Evolutionary conservation across 768 basidiomycete species (phyloP).

Genomic region (Bullera alba): DNA sequence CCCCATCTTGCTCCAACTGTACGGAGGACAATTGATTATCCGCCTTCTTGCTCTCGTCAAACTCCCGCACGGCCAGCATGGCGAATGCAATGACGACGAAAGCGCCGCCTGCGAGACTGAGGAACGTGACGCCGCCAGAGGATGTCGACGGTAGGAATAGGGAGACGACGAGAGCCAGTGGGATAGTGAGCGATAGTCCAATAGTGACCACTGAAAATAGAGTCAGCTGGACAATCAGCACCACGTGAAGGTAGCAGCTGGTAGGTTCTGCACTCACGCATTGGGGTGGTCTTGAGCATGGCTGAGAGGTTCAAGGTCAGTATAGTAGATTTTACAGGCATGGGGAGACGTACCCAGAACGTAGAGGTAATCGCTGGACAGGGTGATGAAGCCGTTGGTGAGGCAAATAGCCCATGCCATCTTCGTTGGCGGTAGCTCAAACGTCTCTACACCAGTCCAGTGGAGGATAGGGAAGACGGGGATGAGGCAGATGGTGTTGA

Average conservation of each 20-base stretch:
- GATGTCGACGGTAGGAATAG: constrained; percentile 54
- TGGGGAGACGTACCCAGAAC: constrained; percentile 28
- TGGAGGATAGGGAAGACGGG: constrained; percentile 74
- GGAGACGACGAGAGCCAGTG: constrained; percentile 80
- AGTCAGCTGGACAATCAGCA: not conserved
- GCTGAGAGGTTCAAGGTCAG: constrained; percentile 54
- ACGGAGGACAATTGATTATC: not conserved
- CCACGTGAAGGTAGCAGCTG: not conserved
- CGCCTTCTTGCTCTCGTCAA: constrained; percentile 22
- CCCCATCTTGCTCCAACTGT: not conserved
- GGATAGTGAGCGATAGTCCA: constrained; percentile 88
- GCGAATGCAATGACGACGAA: constrained; percentile 73
- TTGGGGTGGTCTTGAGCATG: constrained; percentile 92
- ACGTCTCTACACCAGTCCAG: constrained; percentile 61
- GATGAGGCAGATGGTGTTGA: constrained; percentile 69
- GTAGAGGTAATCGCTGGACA: constrained; percentile 66
- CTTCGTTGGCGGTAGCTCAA: constrained; percentile 60
- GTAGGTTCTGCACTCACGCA: constrained; percentile 27
- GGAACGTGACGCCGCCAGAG: constrained; percentile 47
- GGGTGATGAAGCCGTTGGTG: constrained; percentile 72
- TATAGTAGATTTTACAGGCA: constrained; percentile 4
- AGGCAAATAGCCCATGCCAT: constrained; percentile 52
- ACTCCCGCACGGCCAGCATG: constrained; percentile 55
- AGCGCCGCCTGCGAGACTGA: constrained; percentile 66
- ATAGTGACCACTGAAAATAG: constrained; percentile 64